Base-by-base conservation (phyloP, 2,329 filamentous ascomycete species). In the Stemphylium beticola region DNA sequence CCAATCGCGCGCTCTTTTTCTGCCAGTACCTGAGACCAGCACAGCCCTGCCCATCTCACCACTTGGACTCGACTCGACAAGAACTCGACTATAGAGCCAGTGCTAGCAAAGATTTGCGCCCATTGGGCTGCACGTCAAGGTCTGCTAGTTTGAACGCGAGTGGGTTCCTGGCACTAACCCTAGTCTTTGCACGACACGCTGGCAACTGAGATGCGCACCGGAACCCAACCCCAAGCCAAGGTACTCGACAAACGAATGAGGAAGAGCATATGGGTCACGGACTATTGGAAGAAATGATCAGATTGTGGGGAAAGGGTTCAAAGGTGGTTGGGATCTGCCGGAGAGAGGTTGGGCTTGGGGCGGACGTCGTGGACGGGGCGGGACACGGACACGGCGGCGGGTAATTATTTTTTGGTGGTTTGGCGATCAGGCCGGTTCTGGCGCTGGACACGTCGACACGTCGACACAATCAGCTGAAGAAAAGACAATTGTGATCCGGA, bases 1-100 rank as follows among this genome's bases (percentile, higher is more conserved):
- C 66, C 66, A 69, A 69, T 69, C n/a, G 40, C 7, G 4, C 9
- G 1, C 15, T n/a, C 18, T 55, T 52, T 70, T 70, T 70, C 65
- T 71, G 68, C 67, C 68, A 52, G 42, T 39, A 54, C 38, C 40
- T 55, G 52, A 64, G 60, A 61, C 62, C 22, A 43, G 66, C 65
- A 65, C 60, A 59, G 62, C 65, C 67, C 58, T 66, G 68, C 29
- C 24, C 36, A 47, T 20, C n/a, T 24, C 36, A 49, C 31, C 36
- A 14, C 22, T 26, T 37, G 53, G 44, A 33, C 37, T 40, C 39
- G 3, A 10, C 22, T 4, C 4, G 36, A 34, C 45, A 17, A 33
- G 18, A n/a, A 41, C 31, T 38, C 34, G 49, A 40, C 33, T 37
- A 53, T 17, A 1, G 43, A 6, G 17, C 49, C 36, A 15, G 41